Evolutionary conservation across 225 moss, liverwort and hornwort genomes (phyloP).

Genomic region (Ulota crispa): DNA sequence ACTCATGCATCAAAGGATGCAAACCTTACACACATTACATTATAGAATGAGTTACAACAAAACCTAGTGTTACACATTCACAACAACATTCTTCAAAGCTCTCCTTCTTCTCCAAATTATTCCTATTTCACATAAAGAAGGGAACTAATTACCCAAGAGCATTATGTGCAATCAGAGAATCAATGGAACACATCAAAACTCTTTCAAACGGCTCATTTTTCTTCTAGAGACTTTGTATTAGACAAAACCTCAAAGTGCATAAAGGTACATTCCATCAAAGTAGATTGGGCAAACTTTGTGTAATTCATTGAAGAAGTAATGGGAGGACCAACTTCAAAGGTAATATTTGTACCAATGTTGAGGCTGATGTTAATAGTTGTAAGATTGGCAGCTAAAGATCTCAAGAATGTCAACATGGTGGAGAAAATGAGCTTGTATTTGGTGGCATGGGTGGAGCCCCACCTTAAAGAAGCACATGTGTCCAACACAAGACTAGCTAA

Average conservation of each 20-base stretch:
- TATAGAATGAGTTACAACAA: too few species aligned
- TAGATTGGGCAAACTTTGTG: not conserved
- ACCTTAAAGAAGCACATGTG: slow-evolving; percentile 49
- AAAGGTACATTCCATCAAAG: not conserved
- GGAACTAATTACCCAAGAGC: slow-evolving; percentile 5
- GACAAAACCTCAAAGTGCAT: not conserved
- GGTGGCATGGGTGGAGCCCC: slow-evolving; percentile 62
- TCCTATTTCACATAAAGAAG: too few species aligned
- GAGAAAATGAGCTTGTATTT: slow-evolving; percentile 79
- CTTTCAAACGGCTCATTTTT: not conserved
- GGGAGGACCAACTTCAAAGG: slow-evolving; percentile 29
- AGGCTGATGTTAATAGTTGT: slow-evolving; percentile 56
- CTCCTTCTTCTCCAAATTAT: too few species aligned
- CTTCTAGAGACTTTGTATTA: not conserved
- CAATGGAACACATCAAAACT: not conserved
- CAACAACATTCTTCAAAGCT: too few species aligned
- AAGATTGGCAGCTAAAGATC: slow-evolving; percentile 73
- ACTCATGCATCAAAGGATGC: too few species aligned
- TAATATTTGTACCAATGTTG: slow-evolving; percentile 30
- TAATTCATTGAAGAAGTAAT: not conserved
- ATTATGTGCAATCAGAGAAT: not conserved
- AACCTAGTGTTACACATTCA: too few species aligned
- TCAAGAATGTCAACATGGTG: slow-evolving; percentile 69
- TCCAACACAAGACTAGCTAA: slow-evolving; percentile 54
- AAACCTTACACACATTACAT: too few species aligned